Base-by-base conservation (phyloP, 345 rosid genomes). In the Euphorbia tirucalli region DNA sequence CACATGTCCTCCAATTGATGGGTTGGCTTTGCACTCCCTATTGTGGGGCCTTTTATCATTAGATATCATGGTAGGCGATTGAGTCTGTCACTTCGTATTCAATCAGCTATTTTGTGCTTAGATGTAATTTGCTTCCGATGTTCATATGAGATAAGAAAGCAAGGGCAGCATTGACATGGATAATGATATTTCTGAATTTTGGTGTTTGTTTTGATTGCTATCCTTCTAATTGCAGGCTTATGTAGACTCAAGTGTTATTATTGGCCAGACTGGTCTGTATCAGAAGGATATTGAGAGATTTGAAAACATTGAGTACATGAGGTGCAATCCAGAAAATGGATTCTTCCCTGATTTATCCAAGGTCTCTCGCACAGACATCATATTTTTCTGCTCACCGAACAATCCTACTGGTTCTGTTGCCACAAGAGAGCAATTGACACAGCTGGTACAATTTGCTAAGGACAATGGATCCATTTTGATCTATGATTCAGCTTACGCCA, bases 381-480 rank as follows among this genome's bases (percentile, higher is more conserved):
- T 95, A 64, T 90, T 92, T 76, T 95, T 95, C 82, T 95, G 99
- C 75, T 92, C 98, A 11, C 99, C 99, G 1, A 95, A 92, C 75
- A 95, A 95, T 77, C 99, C 99, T 69, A 92, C 99, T 0, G 99
- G 98, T 18, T 85, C 96, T 70, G 87, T 93, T 72, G 99, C 98
- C 64, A 89, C 99, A 27, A 83, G 94, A 76, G 92, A 92, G 77
- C 98, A 95, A 66, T 85, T 95, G 66, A 84, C 71, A 57, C 84
- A 43, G 59, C 83, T 95, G 54, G 98, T 95, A 68, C 73, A 84
- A 72, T 95, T 92, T 69, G 99, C 98, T 5, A 92, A 85, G 89
- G 80, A 87, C 66, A 95, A 95, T 68, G 98, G 99, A 24, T 89
- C 99, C 7, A 92, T 95, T 58, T 88, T 95, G 32, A 87, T 95